These are phyloP conservation scores for Quercus aquifolioides DNA, from an alignment of 306 rosid genomes.

Conservation along the genomic window DNA sequence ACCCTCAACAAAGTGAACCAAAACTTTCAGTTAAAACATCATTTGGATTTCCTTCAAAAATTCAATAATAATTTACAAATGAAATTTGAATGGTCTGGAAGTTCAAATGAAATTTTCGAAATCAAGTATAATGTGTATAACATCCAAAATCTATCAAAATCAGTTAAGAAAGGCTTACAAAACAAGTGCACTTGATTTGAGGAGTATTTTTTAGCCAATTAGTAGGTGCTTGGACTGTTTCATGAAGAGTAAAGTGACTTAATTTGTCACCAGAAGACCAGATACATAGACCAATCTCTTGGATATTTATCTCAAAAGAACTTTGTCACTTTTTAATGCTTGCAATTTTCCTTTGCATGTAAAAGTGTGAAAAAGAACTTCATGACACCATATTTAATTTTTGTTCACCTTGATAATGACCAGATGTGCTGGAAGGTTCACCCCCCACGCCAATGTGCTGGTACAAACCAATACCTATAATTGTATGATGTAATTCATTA, in stretches of 20 bases:
- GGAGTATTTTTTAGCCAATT: background rate
- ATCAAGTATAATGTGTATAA: background rate
- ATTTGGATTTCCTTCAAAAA: no score
- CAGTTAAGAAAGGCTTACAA: background rate
- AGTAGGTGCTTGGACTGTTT: background rate
- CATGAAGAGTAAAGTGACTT: background rate
- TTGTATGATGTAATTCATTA: slow-evolving; percentile 19
- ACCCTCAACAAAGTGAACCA: no score
- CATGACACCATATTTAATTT: background rate
- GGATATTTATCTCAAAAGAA: background rate
- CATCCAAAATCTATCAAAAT: background rate
- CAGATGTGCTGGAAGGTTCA: slow-evolving; percentile 97
- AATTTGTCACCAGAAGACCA: background rate
- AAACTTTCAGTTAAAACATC: no score
- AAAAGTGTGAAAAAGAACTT: background rate
- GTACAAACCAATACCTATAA: slow-evolving; percentile 87
- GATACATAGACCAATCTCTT: background rate
- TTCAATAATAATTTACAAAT: no score
- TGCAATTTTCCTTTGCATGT: background rate
- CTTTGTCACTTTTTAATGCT: background rate
- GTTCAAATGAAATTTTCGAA: background rate
- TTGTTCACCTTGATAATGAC: slow-evolving; percentile 84
- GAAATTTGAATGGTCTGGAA: no score
- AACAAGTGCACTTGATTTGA: background rate
- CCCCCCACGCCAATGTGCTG: slow-evolving; percentile 99